Evolutionary conservation across 805 yeast species (phyloP), one percentile per base, ranked within the genome.

Genomic region (Candida lessepsii): DNA sequence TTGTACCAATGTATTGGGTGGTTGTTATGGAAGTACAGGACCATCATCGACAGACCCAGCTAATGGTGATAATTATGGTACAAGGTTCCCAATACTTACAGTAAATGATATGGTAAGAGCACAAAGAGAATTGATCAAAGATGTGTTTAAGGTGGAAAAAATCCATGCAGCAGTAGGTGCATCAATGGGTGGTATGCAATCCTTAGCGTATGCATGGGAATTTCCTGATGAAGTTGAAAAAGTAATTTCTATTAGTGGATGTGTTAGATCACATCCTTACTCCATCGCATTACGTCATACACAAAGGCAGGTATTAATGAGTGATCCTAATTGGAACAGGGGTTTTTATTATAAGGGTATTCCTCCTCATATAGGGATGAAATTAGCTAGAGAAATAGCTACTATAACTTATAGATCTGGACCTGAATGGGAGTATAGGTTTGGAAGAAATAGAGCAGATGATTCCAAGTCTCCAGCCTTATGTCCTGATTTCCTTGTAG

Each of bases 161-260:
- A 63, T 90, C 18, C 77, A 79, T 59, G 96, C 96, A 2, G 76
- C 87, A 1, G 79, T 90, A 6, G 97, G 97, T 5, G 82, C 95
- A 2, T 86, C 96, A 0, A 86, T 90, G 95, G 97, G 97, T n/a
- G 97, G 96, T n/a, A 88, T 90, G 96, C 96, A 89, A 65, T 81
- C 91, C 7, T 71, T 90, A 40, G 95, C 96, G 0, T 86, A 80
- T 60, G 96, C 88, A 1, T 75, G 79, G 57, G 95, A 85, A 54
- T 90, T 85, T 53, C 85, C 95, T 1, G 81, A 83, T 35, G 76
- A 72, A 41, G 96, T 89, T 3, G 75, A 73, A 5, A 80, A 83
- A 39, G 73, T 90, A 2, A 77, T 88, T 1, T 76, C 86, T n/a
- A 86, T 90, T 20, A 82, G 91, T 30, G 96, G 95, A 2, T 89